phyloP scores from a whole-genome alignment of 768 basidiomycete species.

The Boletus pseudo-olivaceus region DNA sequence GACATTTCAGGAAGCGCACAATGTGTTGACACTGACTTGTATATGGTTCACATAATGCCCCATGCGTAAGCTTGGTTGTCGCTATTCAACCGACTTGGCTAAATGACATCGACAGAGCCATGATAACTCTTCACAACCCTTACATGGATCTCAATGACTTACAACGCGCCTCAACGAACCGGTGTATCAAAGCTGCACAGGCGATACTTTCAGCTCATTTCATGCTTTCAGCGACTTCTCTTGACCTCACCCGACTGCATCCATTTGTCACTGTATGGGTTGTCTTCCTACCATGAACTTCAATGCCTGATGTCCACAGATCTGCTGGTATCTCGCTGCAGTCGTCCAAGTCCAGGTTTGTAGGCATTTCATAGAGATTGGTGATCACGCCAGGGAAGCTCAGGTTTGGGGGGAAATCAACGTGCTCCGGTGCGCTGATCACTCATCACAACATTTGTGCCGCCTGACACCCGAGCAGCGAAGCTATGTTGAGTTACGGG shows the following conservation, averaged over 20 bases:
- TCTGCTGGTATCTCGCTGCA: constrained; percentile 89
- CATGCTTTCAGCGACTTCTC: constrained; percentile 73
- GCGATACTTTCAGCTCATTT: constrained; percentile 74
- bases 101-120: constrained; percentile 50
- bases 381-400: constrained; percentile 70
- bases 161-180: constrained; percentile 57
- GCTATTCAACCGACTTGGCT: constrained; percentile 1
- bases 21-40: constrained; percentile 75
- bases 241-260: constrained; percentile 76
- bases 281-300: constrained; percentile 2
- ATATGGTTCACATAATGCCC: constrained; percentile 82
- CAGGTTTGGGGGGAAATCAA: constrained; percentile 89
- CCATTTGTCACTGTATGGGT: constrained; percentile 73
- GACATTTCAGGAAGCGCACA: constrained; percentile 53
- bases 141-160: constrained; percentile 75
- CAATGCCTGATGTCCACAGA: constrained; percentile 41
- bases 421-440: constrained; percentile 57
- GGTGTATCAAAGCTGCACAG: constrained; percentile 74
- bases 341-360: constrained; percentile 84
- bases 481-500: constrained; percentile 83
- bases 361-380: constrained; percentile 80
- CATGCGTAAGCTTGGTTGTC: constrained; percentile 59
- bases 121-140: constrained; percentile 82
- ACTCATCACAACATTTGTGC: background rate
- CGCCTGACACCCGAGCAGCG: constrained; percentile 39